Evolutionary conservation across 2,329 filamentous ascomycete genomes (phyloP).

Genomic region (Colletotrichum endophyticum): DNA sequence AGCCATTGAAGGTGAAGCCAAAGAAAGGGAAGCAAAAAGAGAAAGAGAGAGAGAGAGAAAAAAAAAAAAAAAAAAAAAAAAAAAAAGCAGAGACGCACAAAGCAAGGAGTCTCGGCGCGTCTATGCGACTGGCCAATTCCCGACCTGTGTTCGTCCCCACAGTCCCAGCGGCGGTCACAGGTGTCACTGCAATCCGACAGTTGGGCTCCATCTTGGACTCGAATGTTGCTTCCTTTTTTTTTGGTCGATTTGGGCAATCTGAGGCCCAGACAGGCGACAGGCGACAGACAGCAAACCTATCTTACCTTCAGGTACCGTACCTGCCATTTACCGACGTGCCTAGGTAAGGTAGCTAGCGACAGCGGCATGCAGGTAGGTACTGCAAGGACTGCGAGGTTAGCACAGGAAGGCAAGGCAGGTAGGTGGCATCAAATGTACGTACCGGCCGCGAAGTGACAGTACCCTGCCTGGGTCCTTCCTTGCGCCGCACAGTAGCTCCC

Average conservation of each 20-base stretch:
- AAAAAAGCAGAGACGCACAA: not conserved
- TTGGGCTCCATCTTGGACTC: not conserved
- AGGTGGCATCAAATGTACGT: not conserved
- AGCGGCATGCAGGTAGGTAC: not conserved
- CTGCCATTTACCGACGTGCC: not conserved
- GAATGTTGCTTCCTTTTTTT: not conserved
- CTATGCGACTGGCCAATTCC: not conserved
- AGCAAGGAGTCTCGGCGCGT: not conserved
- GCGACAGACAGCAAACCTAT: not conserved
- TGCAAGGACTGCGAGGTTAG: not conserved
- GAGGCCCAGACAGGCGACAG: not conserved
- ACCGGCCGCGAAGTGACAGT: not conserved
- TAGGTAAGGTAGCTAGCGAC: not conserved
- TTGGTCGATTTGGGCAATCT: too few species aligned
- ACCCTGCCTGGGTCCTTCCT: not conserved
- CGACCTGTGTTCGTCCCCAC: not conserved
- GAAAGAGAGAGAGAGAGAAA: not conserved
- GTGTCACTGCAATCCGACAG: conserved; percentile 1
- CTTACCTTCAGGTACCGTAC: not conserved
- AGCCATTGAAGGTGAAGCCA: not conserved
- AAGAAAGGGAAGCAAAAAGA: not conserved
- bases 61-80: not conserved
- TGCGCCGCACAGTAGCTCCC: not conserved
- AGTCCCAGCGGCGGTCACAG: not conserved
- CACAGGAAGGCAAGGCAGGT: not conserved